Conservation (phyloP, 83 land plant genomes). For the Isoetes engelmannii region DNA sequence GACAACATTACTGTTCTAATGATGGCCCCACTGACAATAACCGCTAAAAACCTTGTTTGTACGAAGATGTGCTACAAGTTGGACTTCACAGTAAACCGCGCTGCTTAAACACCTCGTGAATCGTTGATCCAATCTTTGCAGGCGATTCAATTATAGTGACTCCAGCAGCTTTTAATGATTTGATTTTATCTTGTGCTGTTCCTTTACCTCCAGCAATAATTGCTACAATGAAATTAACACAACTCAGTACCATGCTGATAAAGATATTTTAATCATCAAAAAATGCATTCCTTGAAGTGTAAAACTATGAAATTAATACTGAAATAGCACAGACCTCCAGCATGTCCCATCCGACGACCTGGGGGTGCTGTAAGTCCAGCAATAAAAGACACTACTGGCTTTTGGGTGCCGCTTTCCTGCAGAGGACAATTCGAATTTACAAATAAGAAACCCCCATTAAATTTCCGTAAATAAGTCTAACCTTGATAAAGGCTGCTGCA, state of each 20-base stretch:
- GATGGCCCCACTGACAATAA: too few relatives aligned
- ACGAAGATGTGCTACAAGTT: too few relatives aligned
- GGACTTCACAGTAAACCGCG: constrained; percentile 39
- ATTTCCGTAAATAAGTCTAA: neutral
- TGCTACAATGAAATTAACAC: constrained; percentile 38
- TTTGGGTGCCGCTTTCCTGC: constrained; percentile 77
- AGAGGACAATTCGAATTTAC: neutral
- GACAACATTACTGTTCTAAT: too few relatives aligned
- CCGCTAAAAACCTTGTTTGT: too few relatives aligned
- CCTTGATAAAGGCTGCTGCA: constrained; percentile 81
- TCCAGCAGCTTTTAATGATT: constrained; percentile 65
- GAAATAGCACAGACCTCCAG: constrained; percentile 50
- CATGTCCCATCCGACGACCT: constrained; percentile 97
- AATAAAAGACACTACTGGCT: constrained; percentile 86
- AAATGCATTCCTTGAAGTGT: too few relatives aligned
- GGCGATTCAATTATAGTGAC: constrained; percentile 86
- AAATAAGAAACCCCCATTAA: neutral
- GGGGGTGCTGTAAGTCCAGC: constrained; percentile 95
- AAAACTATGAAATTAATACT: neutral
- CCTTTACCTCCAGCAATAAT: constrained; percentile 91
- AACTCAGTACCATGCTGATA: neutral
- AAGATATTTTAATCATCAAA: too few relatives aligned
- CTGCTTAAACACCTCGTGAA: constrained; percentile 66
- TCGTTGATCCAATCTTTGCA: constrained; percentile 71
- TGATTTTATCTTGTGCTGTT: constrained; percentile 85